Evolutionary conservation across 2,329 filamentous ascomycete species (phyloP).

Genomic region (Fusarium beomiforme): DNA sequence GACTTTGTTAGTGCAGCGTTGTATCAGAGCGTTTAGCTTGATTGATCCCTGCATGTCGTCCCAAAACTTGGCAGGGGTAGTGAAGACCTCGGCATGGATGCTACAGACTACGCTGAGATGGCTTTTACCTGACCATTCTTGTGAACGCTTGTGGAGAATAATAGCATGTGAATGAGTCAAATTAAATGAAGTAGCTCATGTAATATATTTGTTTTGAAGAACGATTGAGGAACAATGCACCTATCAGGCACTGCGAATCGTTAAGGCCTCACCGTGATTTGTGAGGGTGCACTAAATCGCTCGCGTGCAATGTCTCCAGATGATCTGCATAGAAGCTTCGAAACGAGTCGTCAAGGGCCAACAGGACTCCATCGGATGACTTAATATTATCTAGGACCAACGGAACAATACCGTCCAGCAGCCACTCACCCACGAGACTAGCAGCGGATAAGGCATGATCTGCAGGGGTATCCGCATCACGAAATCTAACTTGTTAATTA

Average conservation of each 20-base stretch:
- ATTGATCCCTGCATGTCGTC: background rate
- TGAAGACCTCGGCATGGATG: background rate
- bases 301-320: background rate
- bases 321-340: background rate
- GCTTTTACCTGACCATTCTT: background rate
- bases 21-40: background rate
- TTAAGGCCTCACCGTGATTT: background rate
- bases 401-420: background rate
- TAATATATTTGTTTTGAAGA: too few relatives aligned
- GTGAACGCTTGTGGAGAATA: too few relatives aligned
- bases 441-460: constrained; percentile 17
- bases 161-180: too few relatives aligned
- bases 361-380: background rate
- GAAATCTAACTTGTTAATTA: constrained; percentile 15
- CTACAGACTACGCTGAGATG: background rate
- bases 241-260: too few relatives aligned
- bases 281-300: background rate
- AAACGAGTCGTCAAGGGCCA: background rate
- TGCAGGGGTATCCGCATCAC: constrained; percentile 21
- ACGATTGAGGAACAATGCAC: too few relatives aligned
- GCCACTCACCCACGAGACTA: background rate
- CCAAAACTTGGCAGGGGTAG: background rate
- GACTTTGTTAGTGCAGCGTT: background rate
- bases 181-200: too few relatives aligned
- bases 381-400: background rate